Conservation (phyloP, 768 basidiomycete genomes). For the Boletellus ananas region DNA sequence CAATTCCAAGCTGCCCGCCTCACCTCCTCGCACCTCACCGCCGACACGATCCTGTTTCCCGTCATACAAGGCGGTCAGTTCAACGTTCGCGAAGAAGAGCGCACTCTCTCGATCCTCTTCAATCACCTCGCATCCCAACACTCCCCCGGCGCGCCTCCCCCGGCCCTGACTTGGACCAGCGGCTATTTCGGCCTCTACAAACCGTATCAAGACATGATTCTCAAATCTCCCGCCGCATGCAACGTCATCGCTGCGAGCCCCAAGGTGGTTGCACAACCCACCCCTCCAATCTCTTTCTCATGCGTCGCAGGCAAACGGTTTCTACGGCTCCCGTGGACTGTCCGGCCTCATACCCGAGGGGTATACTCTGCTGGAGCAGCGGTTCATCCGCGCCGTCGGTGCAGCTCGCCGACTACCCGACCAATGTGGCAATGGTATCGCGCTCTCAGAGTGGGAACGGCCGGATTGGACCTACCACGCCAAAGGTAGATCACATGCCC, state of each 20-base stretch:
- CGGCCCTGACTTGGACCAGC: constrained; percentile 80
- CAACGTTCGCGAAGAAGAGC: constrained; percentile 82
- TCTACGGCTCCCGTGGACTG: constrained; percentile 83
- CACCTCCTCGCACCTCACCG: not conserved
- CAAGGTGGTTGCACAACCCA: constrained; percentile 46
- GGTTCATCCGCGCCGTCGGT: constrained; percentile 68
- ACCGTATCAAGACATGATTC: constrained; percentile 70
- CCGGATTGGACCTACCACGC: constrained; percentile 97
- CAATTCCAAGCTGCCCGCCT: constrained; percentile 53
- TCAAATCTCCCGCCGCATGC: constrained; percentile 56
- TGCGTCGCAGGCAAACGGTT: constrained; percentile 81
- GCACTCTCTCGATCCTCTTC: constrained; percentile 55
- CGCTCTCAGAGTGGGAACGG: constrained; percentile 83
- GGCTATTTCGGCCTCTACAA: constrained; percentile 91
- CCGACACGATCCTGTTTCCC: constrained; percentile 64
- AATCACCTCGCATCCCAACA: constrained; percentile 35
- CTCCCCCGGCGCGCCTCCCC: constrained; percentile 23
- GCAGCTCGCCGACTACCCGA: constrained; percentile 39
- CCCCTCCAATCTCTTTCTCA: not conserved
- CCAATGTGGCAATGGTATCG: constrained; percentile 44
- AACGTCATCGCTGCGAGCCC: constrained; percentile 85
- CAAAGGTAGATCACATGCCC: constrained; percentile 59
- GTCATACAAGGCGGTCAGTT: constrained; percentile 90
- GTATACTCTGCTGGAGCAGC: constrained; percentile 83
- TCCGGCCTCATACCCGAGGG: constrained; percentile 95